A percentile compares a stretch with the other conserved stretches of the same genome.
Conservation (phyloP, 805 yeast species). For the Teunomyces lycoperdinae region DNA sequence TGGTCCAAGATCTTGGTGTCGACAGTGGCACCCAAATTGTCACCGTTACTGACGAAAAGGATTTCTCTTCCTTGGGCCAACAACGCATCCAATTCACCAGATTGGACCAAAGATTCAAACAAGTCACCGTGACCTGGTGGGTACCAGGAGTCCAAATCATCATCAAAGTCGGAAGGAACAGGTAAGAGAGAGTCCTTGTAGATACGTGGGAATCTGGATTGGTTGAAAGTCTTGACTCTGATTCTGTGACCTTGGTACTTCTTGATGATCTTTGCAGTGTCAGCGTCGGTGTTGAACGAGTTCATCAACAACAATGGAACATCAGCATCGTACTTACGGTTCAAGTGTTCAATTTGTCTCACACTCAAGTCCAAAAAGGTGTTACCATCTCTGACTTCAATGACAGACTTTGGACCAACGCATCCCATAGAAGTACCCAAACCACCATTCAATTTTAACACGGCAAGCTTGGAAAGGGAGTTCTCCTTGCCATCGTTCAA, state of each 20-base stretch:
- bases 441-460: conserved; percentile 95
- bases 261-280: conserved; percentile 91
- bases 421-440: conserved; percentile 99
- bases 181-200: conserved; percentile 94
- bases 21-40: conserved; percentile 97
- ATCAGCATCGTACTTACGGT: conserved; percentile 84
- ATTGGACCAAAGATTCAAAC: conserved; percentile 82
- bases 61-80: conserved; percentile 92
- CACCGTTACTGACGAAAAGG: conserved; percentile 95
- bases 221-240: conserved; percentile 93
- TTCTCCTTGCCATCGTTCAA: conserved; percentile 28
- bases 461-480: conserved; percentile 78
- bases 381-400: conserved; percentile 98
- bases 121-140: conserved; percentile 99
- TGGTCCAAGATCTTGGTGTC: conserved; percentile 87
- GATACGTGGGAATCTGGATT: conserved; percentile 96
- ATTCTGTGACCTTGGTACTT: conserved; percentile 96
- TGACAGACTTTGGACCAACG: conserved; percentile 97
- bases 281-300: conserved; percentile 96
- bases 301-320: conserved; percentile 97
- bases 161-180: conserved; percentile 76
- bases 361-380: conserved; percentile 93
- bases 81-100: conserved; percentile 89
- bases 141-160: conserved; percentile 85
- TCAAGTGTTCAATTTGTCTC: conserved; percentile 93